Conservation (phyloP, 768 basidiomycete genomes). For the Lactarius pseudohatsudake region DNA sequence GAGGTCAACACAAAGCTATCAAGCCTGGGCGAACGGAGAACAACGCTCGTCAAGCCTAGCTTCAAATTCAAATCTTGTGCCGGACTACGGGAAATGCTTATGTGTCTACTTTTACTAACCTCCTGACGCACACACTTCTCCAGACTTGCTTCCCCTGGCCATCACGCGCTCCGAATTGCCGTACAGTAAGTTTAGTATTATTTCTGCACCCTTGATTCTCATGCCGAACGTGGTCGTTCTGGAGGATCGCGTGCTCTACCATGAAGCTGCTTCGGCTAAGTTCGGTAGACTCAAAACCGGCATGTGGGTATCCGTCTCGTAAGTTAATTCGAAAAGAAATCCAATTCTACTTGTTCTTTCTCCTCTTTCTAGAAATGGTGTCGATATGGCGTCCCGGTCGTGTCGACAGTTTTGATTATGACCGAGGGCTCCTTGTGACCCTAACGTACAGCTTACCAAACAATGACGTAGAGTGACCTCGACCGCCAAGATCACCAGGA, state of each 20-base stretch:
- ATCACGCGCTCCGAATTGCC: not conserved
- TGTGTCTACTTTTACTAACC: no score
- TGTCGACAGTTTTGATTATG: not conserved
- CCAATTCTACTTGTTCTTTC: not conserved
- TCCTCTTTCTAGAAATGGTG: constrained; percentile 1
- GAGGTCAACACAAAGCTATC: no score
- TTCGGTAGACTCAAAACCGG: not conserved
- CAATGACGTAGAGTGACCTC: constrained; percentile 24
- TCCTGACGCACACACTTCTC: not conserved
- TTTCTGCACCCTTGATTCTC: not conserved
- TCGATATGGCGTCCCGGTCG: not conserved
- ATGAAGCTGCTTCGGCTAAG: not conserved
- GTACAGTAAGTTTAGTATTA: not conserved
- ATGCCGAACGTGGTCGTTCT: not conserved
- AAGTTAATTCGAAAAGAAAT: not conserved
- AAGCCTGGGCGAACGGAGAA: no score
- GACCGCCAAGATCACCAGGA: constrained; percentile 5
- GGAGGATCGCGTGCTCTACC: not conserved
- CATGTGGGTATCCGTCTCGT: not conserved
- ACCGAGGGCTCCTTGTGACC: not conserved
- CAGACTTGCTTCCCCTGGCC: not conserved
- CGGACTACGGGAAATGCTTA: no score
- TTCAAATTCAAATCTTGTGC: no score
- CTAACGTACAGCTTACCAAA: constrained; percentile 18
- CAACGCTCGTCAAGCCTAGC: no score